Base-by-base conservation (phyloP, 495 filamentous ascomycete species). In the Aspergillus affinis region DNA sequence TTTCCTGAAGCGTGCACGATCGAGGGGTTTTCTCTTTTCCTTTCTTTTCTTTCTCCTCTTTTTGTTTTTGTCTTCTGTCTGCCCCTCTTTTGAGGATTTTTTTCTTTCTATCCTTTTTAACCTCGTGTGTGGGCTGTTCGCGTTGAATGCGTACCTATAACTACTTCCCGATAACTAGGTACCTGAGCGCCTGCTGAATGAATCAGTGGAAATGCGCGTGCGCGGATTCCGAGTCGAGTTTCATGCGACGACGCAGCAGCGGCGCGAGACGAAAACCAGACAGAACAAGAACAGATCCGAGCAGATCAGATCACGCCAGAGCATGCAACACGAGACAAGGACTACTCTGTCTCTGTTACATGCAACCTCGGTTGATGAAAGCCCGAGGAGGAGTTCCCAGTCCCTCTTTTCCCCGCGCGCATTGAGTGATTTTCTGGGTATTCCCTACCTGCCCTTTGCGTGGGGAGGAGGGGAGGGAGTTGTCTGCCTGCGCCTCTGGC, bases 341-440 rank as follows among this genome's bases (percentile, higher is more conserved):
- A 41, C 3, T 41, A 41, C 12, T 26, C 21, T 21, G 13, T 17
- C 30, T 36, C 29, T 36, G 23, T 4, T 26, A 26, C 23, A 26
- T 26, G 23, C 23, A 12, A 44, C 52, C 52, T 54, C 52, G 52
- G 52, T 54, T 54, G 52, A 54, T 27, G 32, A 21, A n/a, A 51
- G 48, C 3, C 20, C 21, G 3, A 30, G 29, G 7, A 12, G 10
- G 10, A 8, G 7, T 12, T 6, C 7, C 23, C n/a, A n/a, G n/a
- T n/a, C n/a, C n/a, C n/a, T n/a, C n/a, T n/a, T 20, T 54, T 51
- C 23, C 45, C 30, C 29, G 41, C 48, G 51, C 32, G 50, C 48
- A 51, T 61, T 59, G 48, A 26, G 58, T 52, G 20, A 51, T 51
- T 51, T 51, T 26, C 19, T 10, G 21, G n/a, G n/a, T n/a, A n/a